Evolutionary conservation across 192 early-diverging fungal species (phyloP), one percentile per base, ranked within the genome.

Genomic region (Coemansia sp.): DNA sequence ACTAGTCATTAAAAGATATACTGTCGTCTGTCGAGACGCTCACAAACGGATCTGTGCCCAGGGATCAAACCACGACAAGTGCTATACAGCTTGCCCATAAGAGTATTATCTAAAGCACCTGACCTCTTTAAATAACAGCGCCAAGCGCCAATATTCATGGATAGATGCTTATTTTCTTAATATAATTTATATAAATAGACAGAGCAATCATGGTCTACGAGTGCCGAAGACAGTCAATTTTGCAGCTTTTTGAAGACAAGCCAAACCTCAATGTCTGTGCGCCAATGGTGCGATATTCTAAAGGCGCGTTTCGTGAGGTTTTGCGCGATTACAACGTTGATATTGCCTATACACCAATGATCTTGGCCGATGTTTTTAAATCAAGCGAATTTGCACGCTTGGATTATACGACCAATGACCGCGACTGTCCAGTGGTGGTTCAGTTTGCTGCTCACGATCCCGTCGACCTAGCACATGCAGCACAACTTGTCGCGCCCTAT

Each of bases 271-370:
- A 89, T 65, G 88, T 96, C 3, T 93, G 91, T 58, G 96, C 93
- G 3, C 96, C 96, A 1, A 98, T 98, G 96, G 96, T 98, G 9
- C 83, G 96, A 28, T 98, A 98, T 73, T 95, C 93, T 61, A 98
- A 96, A 63, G 74, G 94, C 4, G 89, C 96, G 0, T 98, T 98
- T 72, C 82, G 96, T 54, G 88, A 95, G 57, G 73, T 95, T 5
- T 85, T 95, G 40, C 80, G 92, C 48, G 77, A 88, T 31, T 98
- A 95, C 79, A 90, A 88, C 52, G 86, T 88, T 11, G 92, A 96
- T 71, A 79, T 98, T 21, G 85, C 86, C 1, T 98, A 94, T 63
- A 95, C 96, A 2, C 96, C 96, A 20, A 98, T 98, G 96, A 97
- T 96, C 49, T 79, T 98, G 6, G 90, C 94, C 4, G 90, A 92